Conservation (phyloP, 306 rosid genomes). For the Parietaria judaica region DNA sequence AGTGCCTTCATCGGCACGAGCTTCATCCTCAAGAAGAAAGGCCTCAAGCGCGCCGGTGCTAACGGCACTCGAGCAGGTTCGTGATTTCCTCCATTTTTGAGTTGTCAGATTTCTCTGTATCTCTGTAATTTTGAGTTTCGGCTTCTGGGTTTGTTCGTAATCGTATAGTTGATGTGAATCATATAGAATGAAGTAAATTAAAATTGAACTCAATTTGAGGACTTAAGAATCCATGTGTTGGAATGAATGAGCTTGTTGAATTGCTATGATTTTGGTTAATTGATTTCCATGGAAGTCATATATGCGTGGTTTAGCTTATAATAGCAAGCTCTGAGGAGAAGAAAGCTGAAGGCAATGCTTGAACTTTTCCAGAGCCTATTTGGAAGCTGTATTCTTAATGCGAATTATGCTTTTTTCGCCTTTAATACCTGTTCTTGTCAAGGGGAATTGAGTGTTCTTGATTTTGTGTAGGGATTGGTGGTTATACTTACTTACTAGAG, state of each 20-base stretch:
- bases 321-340: no score
- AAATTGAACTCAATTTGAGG: no score
- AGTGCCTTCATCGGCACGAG: constrained; percentile 84
- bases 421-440: not conserved
- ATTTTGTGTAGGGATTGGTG: constrained; percentile 63
- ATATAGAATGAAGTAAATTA: no score
- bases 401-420: not conserved
- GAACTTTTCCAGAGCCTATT: no score
- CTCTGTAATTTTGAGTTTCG: not conserved
- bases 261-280: no score
- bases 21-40: constrained; percentile 92
- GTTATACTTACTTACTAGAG: constrained; percentile 75
- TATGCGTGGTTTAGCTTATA: no score
- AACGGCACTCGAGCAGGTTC: constrained; percentile 79
- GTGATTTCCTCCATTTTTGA: not conserved
- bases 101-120: not conserved
- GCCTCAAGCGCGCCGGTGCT: constrained; percentile 76
- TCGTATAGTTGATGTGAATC: no score
- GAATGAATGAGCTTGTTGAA: no score
- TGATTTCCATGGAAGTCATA: no score
- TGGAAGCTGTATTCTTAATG: not conserved
- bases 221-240: no score
- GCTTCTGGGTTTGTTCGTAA: no score
- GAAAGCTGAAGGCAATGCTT: no score
- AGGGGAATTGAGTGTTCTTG: constrained; percentile 10